Evolutionary conservation across 1,139 yeast species (phyloP).

Genomic region (Pichia sp.): DNA sequence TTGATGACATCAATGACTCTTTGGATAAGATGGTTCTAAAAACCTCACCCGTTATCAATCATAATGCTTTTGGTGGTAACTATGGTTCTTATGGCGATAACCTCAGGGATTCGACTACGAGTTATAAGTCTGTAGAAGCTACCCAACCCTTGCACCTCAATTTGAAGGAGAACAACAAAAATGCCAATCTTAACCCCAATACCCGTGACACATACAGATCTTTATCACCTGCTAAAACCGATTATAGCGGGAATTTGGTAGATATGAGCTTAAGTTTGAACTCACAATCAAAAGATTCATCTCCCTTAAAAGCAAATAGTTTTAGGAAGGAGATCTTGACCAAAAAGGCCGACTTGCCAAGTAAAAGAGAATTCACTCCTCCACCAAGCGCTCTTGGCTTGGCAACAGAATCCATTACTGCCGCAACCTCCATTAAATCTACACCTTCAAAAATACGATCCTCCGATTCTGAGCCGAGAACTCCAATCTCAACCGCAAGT

Average conservation of each 20-base stretch:
- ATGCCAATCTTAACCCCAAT: not conserved
- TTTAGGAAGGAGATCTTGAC: not conserved
- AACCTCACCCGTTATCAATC: slow-evolving; percentile 1
- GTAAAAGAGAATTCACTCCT: not conserved
- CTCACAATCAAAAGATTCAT: slow-evolving; percentile 3
- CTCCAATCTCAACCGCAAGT: slow-evolving; percentile 13
- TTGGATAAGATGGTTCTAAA: slow-evolving; percentile 12
- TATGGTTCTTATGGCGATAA: slow-evolving; percentile 13
- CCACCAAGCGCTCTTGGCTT: not conserved
- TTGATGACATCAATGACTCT: slow-evolving; percentile 4
- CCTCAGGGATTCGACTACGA: slow-evolving; percentile 5
- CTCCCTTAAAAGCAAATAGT: slow-evolving; percentile 7
- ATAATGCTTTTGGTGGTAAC: slow-evolving; percentile 9
- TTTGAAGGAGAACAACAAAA: not conserved
- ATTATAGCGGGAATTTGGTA: slow-evolving; percentile 7
- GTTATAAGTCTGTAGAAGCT: not conserved
- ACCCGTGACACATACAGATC: not conserved
- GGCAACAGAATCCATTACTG: not conserved
- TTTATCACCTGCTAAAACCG: slow-evolving; percentile 4
- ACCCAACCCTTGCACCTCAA: slow-evolving; percentile 12
- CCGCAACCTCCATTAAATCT: slow-evolving; percentile 1
- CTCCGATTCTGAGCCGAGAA: slow-evolving; percentile 10
- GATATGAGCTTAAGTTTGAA: slow-evolving; percentile 11
- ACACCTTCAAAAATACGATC: slow-evolving; percentile 5
- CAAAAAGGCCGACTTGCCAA: not conserved